Percentiles rank a stretch among this genome's conserved stretches.
Evolutionary conservation across 2,329 filamentous ascomycete species (phyloP).

Genomic region (Hypoxylon sp.): DNA sequence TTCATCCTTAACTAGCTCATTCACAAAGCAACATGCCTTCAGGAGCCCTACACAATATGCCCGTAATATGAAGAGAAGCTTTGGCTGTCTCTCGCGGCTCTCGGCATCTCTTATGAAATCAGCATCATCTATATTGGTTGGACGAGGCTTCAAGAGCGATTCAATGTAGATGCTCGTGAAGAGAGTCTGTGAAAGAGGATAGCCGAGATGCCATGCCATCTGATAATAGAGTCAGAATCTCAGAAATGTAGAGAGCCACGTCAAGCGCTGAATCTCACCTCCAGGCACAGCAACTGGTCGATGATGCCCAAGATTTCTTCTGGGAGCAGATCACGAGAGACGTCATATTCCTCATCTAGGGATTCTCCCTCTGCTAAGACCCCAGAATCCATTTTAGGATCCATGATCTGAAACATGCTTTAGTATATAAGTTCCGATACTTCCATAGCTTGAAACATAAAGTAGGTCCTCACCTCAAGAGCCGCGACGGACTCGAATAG

Average conservation of each 20-base stretch:
- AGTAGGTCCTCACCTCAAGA: slow-evolving; percentile 69
- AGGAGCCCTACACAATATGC: slow-evolving; percentile 89
- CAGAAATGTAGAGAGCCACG: slow-evolving; percentile 1
- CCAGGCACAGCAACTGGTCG: slow-evolving; percentile 90
- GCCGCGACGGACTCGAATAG: slow-evolving; percentile 94
- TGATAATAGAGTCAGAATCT: slow-evolving; percentile 55
- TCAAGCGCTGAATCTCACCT: slow-evolving; percentile 67
- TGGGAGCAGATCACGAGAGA: slow-evolving; percentile 76
- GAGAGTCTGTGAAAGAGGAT: slow-evolving; percentile 93
- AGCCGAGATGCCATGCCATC: slow-evolving; percentile 98
- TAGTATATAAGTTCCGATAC: slow-evolving; percentile 51
- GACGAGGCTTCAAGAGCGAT: slow-evolving; percentile 80
- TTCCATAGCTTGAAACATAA: not conserved
- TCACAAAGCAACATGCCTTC: slow-evolving; percentile 85
- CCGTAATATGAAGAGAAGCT: slow-evolving; percentile 76
- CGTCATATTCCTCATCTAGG: slow-evolving; percentile 87
- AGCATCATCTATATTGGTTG: slow-evolving; percentile 74
- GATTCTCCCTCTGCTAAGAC: slow-evolving; percentile 82
- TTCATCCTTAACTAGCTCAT: slow-evolving; percentile 82
- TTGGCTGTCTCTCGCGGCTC: slow-evolving; percentile 55
- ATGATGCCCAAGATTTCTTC: slow-evolving; percentile 93
- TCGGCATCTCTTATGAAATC: slow-evolving; percentile 67
- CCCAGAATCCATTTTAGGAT: slow-evolving; percentile 98
- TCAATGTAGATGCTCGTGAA: slow-evolving; percentile 95
- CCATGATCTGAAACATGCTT: slow-evolving; percentile 82